Evolutionary conservation across 2,329 filamentous ascomycete genomes (phyloP), one percentile per base, ranked within the genome.

Genomic region (Aspergillus clavatus): DNA sequence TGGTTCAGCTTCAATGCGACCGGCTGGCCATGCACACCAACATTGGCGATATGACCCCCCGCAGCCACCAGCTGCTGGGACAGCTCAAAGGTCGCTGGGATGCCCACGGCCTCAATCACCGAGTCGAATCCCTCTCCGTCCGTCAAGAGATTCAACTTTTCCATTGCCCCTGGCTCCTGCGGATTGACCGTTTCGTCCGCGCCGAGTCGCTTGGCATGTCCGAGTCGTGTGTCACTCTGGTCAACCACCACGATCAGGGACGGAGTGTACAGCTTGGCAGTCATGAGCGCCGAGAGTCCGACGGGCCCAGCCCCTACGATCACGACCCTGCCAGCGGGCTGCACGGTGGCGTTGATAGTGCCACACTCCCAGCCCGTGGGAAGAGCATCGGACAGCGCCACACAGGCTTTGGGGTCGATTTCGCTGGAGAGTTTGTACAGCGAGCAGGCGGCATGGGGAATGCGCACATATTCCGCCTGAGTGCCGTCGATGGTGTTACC

Each of bases 51-150:
- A 0, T 68, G 63, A 3, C 77, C 79, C 1, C 78, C 78, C 0
- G 73, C 64, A 0, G 74, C 77, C 7, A 82, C 69, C 19, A 82
- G 55, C 6, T 72, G 63, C 58, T 82, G 78, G 42, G 72, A 76
- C 33, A 80, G 61, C 12, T 74, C 67, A 54, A 81, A 80, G 0
- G 75, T 80, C 0, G 67, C 67, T 0, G 76, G 75, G 7, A 77
- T 65, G 1, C 78, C 78, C 1, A 81, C 79, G 0, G 76, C 77
- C 57, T 81, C 79, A 40, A 81, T 78, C 1, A 82, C 78, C 0
- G 75, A 67, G 46, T 82, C 78, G 50, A 75, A 80, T 0, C 78
- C 78, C 42, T 72, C 67, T 1, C 71, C 73, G n/a, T 72, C 71
- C 0, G 76, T 79, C 41, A 78, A 50, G 0, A 59, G 60, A 52